A percentile compares a stretch with the other conserved stretches of the same genome.
phyloP scores from a whole-genome alignment of 1,139 yeast genomes.

The Sugiyamaella xylanicola region DNA sequence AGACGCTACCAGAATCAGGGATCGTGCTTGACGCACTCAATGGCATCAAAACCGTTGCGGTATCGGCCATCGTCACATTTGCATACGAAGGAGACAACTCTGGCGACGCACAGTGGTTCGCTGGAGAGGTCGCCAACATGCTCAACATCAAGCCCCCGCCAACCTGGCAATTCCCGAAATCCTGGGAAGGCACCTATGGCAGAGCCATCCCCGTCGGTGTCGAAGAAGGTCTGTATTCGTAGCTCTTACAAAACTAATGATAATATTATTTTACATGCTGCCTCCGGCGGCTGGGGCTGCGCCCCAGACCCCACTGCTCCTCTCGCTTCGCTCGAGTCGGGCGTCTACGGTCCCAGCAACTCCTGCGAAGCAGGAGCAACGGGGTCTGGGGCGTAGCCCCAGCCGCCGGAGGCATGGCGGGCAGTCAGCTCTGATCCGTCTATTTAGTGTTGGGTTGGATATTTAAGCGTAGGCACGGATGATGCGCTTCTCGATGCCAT shows the following conservation, averaged over 20 bases:
- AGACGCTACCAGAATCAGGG: constrained; percentile 39
- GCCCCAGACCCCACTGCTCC: background rate
- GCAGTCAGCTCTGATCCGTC: background rate
- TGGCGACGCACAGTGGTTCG: constrained; percentile 64
- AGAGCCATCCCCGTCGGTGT: constrained; percentile 65
- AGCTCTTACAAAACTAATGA: constrained; percentile 21
- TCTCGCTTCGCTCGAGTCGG: background rate
- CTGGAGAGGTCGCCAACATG: constrained; percentile 44
- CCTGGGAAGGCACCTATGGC: constrained; percentile 90
- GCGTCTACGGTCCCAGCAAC: background rate
- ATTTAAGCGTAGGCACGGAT: constrained; percentile 34
- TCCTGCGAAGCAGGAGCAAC: background rate
- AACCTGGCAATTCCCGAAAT: constrained; percentile 59
- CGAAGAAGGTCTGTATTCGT: constrained; percentile 78
- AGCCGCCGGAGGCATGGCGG: background rate
- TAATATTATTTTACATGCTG: no score
- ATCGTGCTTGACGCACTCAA: constrained; percentile 35
- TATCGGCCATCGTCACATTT: constrained; percentile 45
- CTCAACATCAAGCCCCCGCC: constrained; percentile 37
- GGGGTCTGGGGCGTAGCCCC: background rate
- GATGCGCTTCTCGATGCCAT: constrained; percentile 67
- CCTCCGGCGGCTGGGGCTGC: constrained; percentile 3
- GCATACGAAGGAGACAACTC: constrained; percentile 92
- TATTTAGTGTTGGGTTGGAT: background rate
- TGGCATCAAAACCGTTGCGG: constrained; percentile 11